Base-by-base conservation (phyloP, 164 flowering plant genomes). In the Buxus sempervirens region DNA sequence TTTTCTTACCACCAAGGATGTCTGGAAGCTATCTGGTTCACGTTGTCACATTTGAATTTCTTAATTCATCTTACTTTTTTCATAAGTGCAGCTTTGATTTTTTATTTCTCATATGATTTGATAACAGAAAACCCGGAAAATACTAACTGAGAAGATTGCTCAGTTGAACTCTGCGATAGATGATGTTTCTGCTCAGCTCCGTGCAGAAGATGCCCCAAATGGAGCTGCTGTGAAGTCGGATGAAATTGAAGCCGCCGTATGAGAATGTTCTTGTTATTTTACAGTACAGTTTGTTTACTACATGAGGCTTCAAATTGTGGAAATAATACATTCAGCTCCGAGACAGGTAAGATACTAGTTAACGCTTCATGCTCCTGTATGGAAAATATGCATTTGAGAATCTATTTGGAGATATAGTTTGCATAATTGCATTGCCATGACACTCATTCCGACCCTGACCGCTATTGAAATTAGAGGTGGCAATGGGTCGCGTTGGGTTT, bases 131-230 rank as follows among this genome's bases (percentile, higher is more conserved):
- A 86, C 86, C 26, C 71, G 97, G 67, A 86, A 86, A 72, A 77
- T 77, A 65, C 75, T 92, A 72, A 70, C 87, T 5, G 88, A 84
- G 80, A 96, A 93, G 87, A 96, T 96, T 53, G 98, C 75, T 22
- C 88, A 91, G 80, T 82, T 96, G 68, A 93, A 88, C 79, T 71
- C 87, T 36, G 96, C 99, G 21, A 90, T 93, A 68, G 99, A 93
- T 71, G 87, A 86, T 38, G 86, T 86, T 66, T 91, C 98, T 22
- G 42, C 81, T 62, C 96, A 88, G 87, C 81, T 88, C 54, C 82
- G 84, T 14, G 60, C 86, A 19, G 91, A 82, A 18, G 90, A 86
- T 60, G 23, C 68, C 10, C 80, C 86, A 41, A 82, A 82, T 75
- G 88, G 80, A 60, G 77, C 73, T 8, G 82, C 86, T 5, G 77